A percentile compares a stretch with the other conserved stretches of the same genome.
Conservation (phyloP, 129 eudicot species). For the Chrysanthemum seticuspe region DNA sequence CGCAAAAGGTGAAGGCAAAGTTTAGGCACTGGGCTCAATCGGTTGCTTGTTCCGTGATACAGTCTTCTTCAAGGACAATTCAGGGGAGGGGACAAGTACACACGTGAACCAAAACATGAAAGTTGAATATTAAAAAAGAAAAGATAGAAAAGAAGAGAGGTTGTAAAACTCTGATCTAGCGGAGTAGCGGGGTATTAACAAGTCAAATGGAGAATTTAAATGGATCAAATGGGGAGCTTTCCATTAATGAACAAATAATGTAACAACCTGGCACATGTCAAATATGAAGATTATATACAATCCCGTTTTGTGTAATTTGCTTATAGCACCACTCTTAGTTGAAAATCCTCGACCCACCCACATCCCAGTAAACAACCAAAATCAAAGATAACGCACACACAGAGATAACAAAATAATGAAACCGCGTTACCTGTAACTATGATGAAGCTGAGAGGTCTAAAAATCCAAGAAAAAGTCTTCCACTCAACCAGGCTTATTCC, state of each 20-base stretch:
- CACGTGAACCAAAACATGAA: conserved; percentile 16
- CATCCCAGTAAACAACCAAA: neutral
- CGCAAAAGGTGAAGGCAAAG: conserved; percentile 40
- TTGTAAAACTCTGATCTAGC: neutral
- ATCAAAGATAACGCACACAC: neutral
- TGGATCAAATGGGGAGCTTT: neutral
- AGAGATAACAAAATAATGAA: neutral
- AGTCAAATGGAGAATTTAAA: neutral
- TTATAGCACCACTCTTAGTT: neutral
- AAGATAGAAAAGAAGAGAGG: neutral
- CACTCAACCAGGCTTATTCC: conserved; percentile 13
- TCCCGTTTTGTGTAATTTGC: neutral
- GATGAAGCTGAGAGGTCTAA: neutral
- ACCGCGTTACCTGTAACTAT: neutral
- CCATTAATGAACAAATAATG: neutral
- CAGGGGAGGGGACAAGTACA: conserved; percentile 20
- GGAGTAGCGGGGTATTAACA: neutral
- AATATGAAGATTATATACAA: neutral
- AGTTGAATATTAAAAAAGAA: neutral
- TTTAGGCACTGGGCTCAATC: conserved; percentile 50
- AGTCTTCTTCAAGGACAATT: conserved; percentile 27
- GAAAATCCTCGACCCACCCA: neutral
- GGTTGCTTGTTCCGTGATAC: conserved; percentile 48
- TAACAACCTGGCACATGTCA: neutral
- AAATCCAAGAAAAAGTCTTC: conserved; percentile 5